Conservation (phyloP, 805 yeast genomes). For the Yarrowia keelungensis region DNA sequence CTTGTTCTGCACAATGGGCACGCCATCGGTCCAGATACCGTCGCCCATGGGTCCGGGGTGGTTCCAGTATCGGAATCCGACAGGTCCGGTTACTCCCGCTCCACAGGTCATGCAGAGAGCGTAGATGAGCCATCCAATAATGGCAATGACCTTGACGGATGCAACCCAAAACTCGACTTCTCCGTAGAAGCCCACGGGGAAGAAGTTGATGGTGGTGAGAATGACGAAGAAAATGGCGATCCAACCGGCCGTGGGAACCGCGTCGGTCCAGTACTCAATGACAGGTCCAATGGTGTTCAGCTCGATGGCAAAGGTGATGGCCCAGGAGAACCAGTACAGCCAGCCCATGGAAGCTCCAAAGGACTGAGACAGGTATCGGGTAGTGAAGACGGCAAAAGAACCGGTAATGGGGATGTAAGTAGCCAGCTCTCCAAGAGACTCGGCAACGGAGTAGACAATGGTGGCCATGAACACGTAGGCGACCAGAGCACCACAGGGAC, state of each 20-base stretch:
- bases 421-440: conserved; percentile 62
- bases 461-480: conserved; percentile 69
- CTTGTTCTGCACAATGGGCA: conserved; percentile 41
- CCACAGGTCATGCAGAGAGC: conserved; percentile 62
- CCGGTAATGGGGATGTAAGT: conserved; percentile 64
- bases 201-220: conserved; percentile 54
- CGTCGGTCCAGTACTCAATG: conserved; percentile 55
- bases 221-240: conserved; percentile 57
- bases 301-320: conserved; percentile 56
- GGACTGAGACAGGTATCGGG: conserved; percentile 66
- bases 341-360: conserved; percentile 65
- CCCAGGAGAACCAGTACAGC: conserved; percentile 58
- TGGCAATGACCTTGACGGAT: conserved; percentile 65
- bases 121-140: conserved; percentile 65
- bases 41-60: conserved; percentile 58
- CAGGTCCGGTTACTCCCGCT: conserved; percentile 54
- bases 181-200: conserved; percentile 58
- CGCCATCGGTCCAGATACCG: conserved; percentile 51
- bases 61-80: conserved; percentile 53
- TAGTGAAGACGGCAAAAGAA: conserved; percentile 68
- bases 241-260: conserved; percentile 60
- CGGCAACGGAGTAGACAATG: conserved; percentile 66
- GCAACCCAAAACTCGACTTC: conserved; percentile 70
- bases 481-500: conserved; percentile 67
- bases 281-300: conserved; percentile 55